Evolutionary conservation across 371 early-diverging fungal species (phyloP).

Genomic region (Choanephora cucurbitarum): DNA sequence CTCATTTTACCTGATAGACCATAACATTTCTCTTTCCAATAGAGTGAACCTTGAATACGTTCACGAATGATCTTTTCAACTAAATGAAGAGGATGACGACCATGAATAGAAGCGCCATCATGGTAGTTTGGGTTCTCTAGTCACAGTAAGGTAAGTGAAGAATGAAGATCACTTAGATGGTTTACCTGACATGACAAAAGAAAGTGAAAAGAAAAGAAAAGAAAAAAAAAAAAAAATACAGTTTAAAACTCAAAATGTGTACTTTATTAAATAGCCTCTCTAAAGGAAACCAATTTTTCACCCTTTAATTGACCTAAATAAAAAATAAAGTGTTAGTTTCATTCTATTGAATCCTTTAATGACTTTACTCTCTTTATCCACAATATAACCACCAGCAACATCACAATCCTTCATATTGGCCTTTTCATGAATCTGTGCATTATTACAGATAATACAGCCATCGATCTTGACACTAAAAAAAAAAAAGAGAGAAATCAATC

Average conservation of each 20-base stretch:
- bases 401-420: constrained; percentile 88
- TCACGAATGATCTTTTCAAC: constrained; percentile 92
- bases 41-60: constrained; percentile 88
- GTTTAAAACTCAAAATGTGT: too few relatives aligned
- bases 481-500: too few relatives aligned
- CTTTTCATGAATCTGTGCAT: constrained; percentile 78
- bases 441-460: constrained; percentile 83
- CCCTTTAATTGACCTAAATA: constrained; percentile 49
- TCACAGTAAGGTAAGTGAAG: too few relatives aligned
- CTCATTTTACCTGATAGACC: constrained; percentile 77
- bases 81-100: constrained; percentile 89
- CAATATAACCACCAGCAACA: constrained; percentile 75
- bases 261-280: constrained; percentile 37
- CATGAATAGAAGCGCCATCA: constrained; percentile 77
- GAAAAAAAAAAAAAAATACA: too few relatives aligned
- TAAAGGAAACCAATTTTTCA: constrained; percentile 49
- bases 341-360: not conserved
- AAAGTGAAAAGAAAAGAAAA: too few relatives aligned
- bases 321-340: not conserved
- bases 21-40: constrained; percentile 97
- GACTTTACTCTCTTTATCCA: constrained; percentile 70
- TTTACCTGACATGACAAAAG: too few relatives aligned
- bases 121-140: constrained; percentile 24
- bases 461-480: constrained; percentile 81
- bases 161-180: not conserved